Evolutionary conservation across 306 rosid genomes (phyloP).

Genomic region (Trifolium subterraneum): DNA sequence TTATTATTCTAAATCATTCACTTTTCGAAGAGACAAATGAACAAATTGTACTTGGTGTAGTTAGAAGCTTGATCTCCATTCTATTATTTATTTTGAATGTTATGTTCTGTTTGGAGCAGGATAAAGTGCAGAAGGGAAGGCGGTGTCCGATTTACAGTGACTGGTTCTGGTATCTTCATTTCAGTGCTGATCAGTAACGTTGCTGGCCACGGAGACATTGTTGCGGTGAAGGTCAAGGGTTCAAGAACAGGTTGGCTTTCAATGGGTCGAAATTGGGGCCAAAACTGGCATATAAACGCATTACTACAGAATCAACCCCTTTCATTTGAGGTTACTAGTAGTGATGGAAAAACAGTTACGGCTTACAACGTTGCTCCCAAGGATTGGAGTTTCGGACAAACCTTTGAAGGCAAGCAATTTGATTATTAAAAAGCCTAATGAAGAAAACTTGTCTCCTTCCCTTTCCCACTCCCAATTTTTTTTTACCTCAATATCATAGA

Average conservation of each 20-base stretch:
- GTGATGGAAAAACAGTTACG: constrained; percentile 71
- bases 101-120: constrained; percentile 54
- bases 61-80: constrained; percentile 22
- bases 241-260: constrained; percentile 97
- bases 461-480: not conserved
- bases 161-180: constrained; percentile 76
- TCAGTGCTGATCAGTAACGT: constrained; percentile 87
- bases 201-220: constrained; percentile 85
- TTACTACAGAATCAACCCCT: constrained; percentile 85
- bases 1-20: not conserved
- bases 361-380: constrained; percentile 85
- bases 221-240: constrained; percentile 80
- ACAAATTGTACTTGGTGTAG: not conserved
- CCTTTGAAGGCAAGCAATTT: constrained; percentile 94
- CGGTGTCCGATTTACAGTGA: constrained; percentile 71
- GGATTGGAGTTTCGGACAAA: constrained; percentile 88
- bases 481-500: constrained; percentile 25
- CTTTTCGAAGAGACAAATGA: not conserved
- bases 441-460: constrained; percentile 29
- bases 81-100: constrained; percentile 22
- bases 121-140: constrained; percentile 93
- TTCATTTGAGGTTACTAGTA: constrained; percentile 78
- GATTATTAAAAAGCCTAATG: constrained; percentile 52
- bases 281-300: constrained; percentile 90
- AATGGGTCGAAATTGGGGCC: constrained; percentile 99